Base-by-base conservation (phyloP, 768 basidiomycete genomes). In the Tylopilus subfusipes region DNA sequence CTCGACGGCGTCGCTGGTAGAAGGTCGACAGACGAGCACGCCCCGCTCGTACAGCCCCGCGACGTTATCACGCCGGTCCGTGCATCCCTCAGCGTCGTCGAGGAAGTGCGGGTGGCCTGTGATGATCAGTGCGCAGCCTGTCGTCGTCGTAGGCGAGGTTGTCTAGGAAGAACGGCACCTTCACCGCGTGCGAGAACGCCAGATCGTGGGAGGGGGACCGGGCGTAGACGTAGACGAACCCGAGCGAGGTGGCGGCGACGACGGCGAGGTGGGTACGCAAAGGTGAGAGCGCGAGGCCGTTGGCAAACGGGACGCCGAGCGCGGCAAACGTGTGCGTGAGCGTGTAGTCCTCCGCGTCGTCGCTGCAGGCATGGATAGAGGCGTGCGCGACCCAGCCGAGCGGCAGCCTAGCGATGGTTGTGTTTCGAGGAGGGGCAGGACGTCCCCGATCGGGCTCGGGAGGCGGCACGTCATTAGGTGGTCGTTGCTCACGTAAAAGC, bases 401-500 rank as follows among this genome's bases (percentile, higher is more conserved):
- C 0, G 88, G 88, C 1, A 88, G 72, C 6, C 67, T 79, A 4
- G 84, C 68, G 18, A 83, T 1, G 5, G 81, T n/a, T n/a, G n/a
- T n/a, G n/a, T 76, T 63, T 90, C 88, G 50, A 78, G 40, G 33
- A 83, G 7, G 2, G 86, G 81, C 0, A 83, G 60, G 24, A 83
- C 52, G 39, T 70, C 68, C 10, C 82, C 82, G n/a, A 85, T 36
- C 11, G 63, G 60, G 30, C 68, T 63, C 0, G 83, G 82, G 19
- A 83, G 71, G 14, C 88, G 82, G 9, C 84, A 78, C 3, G 85
- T 88, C 62, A 87, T 65, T 33, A 80, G 68, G 61, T 90, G 88
- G 65, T 90, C 88, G 63, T 90, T 86, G 39, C 80, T 80, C 46
- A 90, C 77, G 62, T 84, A 89, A 67, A 90, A 89, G 1, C 84